Conservation (phyloP, 108 stramenopile genomes). For the Nitzschia sp. region DNA sequence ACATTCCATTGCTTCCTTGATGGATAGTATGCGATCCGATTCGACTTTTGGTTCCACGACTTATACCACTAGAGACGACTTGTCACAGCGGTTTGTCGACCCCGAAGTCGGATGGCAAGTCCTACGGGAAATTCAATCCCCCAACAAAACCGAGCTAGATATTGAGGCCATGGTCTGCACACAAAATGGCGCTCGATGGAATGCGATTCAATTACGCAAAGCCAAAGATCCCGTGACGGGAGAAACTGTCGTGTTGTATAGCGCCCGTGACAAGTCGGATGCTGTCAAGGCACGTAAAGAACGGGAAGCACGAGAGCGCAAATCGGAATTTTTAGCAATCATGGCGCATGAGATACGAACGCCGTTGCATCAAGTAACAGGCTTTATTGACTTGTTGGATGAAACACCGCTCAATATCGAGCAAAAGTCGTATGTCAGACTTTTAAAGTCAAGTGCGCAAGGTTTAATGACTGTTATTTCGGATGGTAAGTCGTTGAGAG, state of each 20-base stretch:
- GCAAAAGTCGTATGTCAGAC: conserved; percentile 36
- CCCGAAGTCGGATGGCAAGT: conserved; percentile 1
- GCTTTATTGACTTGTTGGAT: conserved; percentile 55
- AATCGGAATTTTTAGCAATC: conserved; percentile 37
- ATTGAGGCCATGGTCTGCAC: conserved; percentile 28
- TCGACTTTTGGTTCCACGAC: too few species aligned
- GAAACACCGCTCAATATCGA: conserved; percentile 32
- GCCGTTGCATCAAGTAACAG: conserved; percentile 69
- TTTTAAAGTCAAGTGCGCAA: conserved; percentile 29
- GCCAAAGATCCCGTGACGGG: conserved; percentile 22
- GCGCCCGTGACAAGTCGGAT: conserved; percentile 32
- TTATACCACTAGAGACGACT: not conserved
- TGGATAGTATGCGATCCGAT: not conserved
- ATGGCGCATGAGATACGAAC: conserved; percentile 61
- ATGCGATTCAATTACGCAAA: conserved; percentile 19
- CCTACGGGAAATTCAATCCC: not conserved
- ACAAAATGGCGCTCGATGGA: conserved; percentile 22
- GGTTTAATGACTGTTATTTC: conserved; percentile 46
- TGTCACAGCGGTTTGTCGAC: conserved; percentile 32
- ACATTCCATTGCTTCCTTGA: not conserved
- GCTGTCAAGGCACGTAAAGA: conserved; percentile 6
- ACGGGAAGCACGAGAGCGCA: conserved; percentile 7
- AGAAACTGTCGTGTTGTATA: conserved; percentile 20
- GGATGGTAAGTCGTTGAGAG: too few species aligned
- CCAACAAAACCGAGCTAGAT: conserved; percentile 4